Conservation (phyloP, 164 flowering plant species). For the Sextonia rubra region DNA sequence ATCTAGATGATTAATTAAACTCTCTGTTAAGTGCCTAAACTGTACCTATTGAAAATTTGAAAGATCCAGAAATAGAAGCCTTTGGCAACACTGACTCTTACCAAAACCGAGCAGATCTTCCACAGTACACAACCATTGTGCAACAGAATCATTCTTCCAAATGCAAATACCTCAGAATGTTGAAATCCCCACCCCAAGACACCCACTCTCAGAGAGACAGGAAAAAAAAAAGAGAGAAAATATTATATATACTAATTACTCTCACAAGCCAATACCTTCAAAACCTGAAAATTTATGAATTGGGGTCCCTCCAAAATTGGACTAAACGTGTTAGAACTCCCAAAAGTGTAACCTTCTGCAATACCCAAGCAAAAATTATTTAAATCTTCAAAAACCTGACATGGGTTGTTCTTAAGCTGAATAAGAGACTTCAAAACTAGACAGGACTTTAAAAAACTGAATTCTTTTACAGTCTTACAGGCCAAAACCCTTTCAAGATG, state of each 20-base stretch:
- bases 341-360: neutral
- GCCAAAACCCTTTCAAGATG: constrained; percentile 21
- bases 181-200: constrained; percentile 14
- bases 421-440: neutral
- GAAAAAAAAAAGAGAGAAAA: neutral
- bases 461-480: constrained; percentile 23
- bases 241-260: neutral
- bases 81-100: constrained; percentile 50
- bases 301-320: neutral
- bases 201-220: neutral
- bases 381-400: neutral
- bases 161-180: constrained; percentile 9
- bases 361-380: neutral
- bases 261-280: constrained; percentile 15
- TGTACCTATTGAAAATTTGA: constrained; percentile 69
- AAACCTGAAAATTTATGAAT: neutral
- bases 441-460: constrained; percentile 26
- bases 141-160: constrained; percentile 48
- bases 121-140: constrained; percentile 46
- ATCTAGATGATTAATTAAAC: neutral
- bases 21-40: constrained; percentile 41
- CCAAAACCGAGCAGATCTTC: constrained; percentile 43
- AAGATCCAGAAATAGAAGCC: constrained; percentile 86
- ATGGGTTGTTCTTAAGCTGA: neutral
- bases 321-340: neutral